Evolutionary conservation across 257 asterid genomes (phyloP), one percentile per base, ranked within the genome.

Genomic region (Parsonsia alboflavescens): DNA sequence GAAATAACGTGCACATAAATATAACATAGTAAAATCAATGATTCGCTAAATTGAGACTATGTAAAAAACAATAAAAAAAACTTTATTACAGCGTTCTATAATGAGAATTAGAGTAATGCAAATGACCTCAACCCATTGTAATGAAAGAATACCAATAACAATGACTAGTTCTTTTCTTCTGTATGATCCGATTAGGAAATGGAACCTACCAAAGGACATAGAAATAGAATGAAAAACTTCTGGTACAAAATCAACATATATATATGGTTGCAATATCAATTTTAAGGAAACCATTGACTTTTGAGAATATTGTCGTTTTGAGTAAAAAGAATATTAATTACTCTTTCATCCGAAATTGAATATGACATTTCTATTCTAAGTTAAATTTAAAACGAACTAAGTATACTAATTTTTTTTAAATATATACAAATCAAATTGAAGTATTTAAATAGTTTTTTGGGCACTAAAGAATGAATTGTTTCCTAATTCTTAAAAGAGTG

Each of bases 201-300:
- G 2, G n/a, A 15, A 61, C 76, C 75, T 58, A 69, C 28, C 68
- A 62, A 28, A 30, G 9, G 10, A 39, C 10, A 16, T 7, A 58
- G 24, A 12, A 10, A 53, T 36, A 21, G 33, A 30, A 22, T 59
- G n/a, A 65, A 64, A n/a, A 22, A 36, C 13, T 21, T 42, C 16
- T 10, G 30, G 70, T 65, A 19, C 12, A 65, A 54, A 65, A 8
- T 17, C 26, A 17, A 26, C 24, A 5, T 10, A 49, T 15, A 0
- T 12, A 36, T 71, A 13, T 50, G 28, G 80, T 36, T 76, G 76
- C 59, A 42, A n/a, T 61, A 67, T 71, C 80, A 72, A 58, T 76
- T 61, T 77, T 6, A 33, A 67, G 80, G 54, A 39, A 69, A 45
- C 72, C 76, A 62, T 71, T 15, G 49, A 36, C 24, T 71, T 50